Evolutionary conservation across 331 rosid genomes (phyloP), one percentile per base, ranked within the genome.

Genomic region (Malus hybrid): DNA sequence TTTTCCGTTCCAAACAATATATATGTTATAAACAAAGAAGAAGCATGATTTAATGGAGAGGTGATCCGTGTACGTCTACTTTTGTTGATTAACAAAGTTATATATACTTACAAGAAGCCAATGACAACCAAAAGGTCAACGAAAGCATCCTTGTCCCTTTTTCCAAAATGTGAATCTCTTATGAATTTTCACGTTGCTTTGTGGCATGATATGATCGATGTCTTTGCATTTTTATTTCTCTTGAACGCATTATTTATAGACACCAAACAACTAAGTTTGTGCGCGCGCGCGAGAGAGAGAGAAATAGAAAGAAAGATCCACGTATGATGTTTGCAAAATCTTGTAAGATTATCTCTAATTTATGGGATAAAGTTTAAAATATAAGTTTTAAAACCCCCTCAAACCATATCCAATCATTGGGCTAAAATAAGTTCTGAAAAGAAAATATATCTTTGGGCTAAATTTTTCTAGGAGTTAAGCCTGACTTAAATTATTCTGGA

Each of bases 41-140:
- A 34, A 57, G 44, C 67, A 76, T 69, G 70, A 70, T 36, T 54
- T 29, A 63, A 63, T 63, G 76, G 64, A 44, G 57, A 5, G 54
- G 68, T 54, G 73, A 36, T 62, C 57, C 54, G 61, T 56, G 74
- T 50, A 46, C 6, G 28, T 69, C 61, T 22, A 42, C 76, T 65
- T 42, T 55, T 64, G 32, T 33, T 31, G 15, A 63, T 70, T 65
- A 46, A 16, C 42, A 65, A 73, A 60, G n/a, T 60, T 22, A 14
- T 15, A 19, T n/a, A 67, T 19, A 32, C 9, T 20, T 69, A 65
- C 13, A 19, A 44, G 78, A 80, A 80, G 54, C 80, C 84, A 71
- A 76, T 81, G 61, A 81, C 48, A 27, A 46, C 67, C n/a, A 71
- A 76, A 81, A 59, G 75, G 81, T 76, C 72, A 24, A 57, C 73